Evolutionary conservation across 176 grass and related monocot genomes (phyloP).

Genomic region (Musa beccarii): DNA sequence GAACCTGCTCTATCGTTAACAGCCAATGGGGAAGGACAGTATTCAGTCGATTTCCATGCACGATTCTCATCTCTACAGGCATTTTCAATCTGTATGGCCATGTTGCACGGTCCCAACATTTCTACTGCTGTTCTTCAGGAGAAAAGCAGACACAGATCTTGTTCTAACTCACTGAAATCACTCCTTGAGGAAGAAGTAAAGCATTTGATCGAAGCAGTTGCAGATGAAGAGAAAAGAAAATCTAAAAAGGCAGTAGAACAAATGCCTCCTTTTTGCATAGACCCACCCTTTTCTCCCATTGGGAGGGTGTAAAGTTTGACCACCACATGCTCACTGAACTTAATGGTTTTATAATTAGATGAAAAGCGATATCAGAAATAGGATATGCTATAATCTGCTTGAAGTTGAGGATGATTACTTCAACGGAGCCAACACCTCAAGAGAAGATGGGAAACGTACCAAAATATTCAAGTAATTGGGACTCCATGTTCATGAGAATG

Average conservation of each 20-base stretch:
- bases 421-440: neutral
- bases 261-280: slow-evolving; percentile 39
- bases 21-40: slow-evolving; percentile 45
- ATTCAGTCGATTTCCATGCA: slow-evolving; percentile 77
- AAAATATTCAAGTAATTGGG: no score
- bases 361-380: neutral
- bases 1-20: slow-evolving; percentile 61
- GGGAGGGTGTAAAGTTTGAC: slow-evolving; percentile 52
- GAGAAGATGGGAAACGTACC: no score
- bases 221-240: slow-evolving; percentile 69
- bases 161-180: slow-evolving; percentile 72
- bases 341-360: neutral
- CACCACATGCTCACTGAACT: neutral
- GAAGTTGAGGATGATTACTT: neutral
- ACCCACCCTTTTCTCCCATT: slow-evolving; percentile 79
- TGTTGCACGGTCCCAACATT: slow-evolving; percentile 72
- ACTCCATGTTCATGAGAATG: no score
- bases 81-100: slow-evolving; percentile 79
- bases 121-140: slow-evolving; percentile 45
- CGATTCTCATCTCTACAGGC: slow-evolving; percentile 67
- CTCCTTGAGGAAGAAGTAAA: slow-evolving; percentile 87
- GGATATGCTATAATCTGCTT: neutral
- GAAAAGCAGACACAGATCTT: slow-evolving; percentile 60
- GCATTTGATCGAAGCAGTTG: slow-evolving; percentile 69
- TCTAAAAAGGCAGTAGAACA: slow-evolving; percentile 40